These are phyloP conservation scores for Aspergillus hortae DNA, from an alignment of 2,329 filamentous ascomycete species.

Conservation along the genomic window DNA sequence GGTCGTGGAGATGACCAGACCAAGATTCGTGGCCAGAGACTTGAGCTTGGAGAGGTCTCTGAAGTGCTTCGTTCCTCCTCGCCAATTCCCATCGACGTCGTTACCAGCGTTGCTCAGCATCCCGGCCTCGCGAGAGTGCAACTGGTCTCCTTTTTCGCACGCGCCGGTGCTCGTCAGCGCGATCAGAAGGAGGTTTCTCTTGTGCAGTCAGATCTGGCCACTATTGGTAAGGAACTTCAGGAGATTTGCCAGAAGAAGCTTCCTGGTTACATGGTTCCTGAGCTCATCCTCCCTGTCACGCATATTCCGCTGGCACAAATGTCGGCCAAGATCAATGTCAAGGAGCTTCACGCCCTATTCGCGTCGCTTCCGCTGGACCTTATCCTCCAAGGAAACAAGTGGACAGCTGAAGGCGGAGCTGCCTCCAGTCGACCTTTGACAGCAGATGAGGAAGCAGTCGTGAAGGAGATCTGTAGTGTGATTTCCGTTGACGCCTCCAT, in stretches of 20 bases:
- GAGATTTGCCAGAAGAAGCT: conserved; percentile 23
- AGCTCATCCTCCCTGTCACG: conserved; percentile 23
- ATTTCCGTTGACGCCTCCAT: conserved; percentile 15
- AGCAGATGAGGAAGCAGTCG: conserved; percentile 22
- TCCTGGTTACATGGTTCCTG: conserved; percentile 27
- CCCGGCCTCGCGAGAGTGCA: conserved; percentile 23
- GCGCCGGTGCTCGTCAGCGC: conserved; percentile 8
- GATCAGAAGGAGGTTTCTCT: conserved; percentile 12
- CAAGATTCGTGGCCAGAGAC: conserved; percentile 76
- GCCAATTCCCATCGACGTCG: conserved; percentile 19
- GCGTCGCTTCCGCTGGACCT: conserved; percentile 20
- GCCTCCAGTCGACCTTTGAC: conserved; percentile 14
- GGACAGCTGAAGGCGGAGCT: not conserved
- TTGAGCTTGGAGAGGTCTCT: conserved; percentile 72
- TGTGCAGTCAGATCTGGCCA: conserved; percentile 17
- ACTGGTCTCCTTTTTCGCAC: conserved; percentile 28
- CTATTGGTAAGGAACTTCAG: conserved; percentile 21
- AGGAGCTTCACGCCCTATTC: conserved; percentile 28
- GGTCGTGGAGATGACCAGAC: conserved; percentile 77
- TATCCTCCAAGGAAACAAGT: conserved; percentile 19
- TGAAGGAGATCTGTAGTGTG: conserved; percentile 20
- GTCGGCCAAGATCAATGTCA: conserved; percentile 32
- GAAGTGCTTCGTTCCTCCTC: conserved; percentile 27
- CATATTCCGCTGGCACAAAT: conserved; percentile 25
- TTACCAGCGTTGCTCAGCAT: conserved; percentile 28